Base-by-base conservation (phyloP, 306 rosid species). In the Castanea mollissima region DNA sequence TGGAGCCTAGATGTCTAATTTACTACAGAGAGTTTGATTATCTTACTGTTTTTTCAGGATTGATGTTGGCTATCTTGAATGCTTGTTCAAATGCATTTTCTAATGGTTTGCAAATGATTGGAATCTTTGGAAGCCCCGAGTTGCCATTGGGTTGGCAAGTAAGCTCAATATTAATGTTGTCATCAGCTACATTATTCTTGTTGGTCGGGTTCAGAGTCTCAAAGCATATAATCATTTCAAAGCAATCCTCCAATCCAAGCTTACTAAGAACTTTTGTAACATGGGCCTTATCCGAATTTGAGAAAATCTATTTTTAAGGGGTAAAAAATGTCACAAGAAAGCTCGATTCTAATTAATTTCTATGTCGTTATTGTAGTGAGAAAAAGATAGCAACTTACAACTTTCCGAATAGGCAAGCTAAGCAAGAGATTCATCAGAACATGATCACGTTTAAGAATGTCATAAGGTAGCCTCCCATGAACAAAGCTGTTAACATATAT, bases 161-260 rank as follows among this genome's bases (percentile, higher is more conserved):
- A 74, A 73, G 64, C 77, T 84, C 80, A 19, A 15, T 54, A 49
- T 49, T 49, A 41, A 84, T 70, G 59, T 92, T 55, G 69, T 51
- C 82, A 80, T 71, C 75, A 62, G 79, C 54, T 13, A 69, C 58
- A 34, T 63, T 62, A 49, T 6, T 56, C 14, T 20, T 8, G 35
- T 74, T 75, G 72, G 70, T 59, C 69, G 89, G 79, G 86, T 94
- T 94, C 82, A 94, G 82, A 78, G 93, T 92, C 85, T 94, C 99
- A 76, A 94, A 94, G 91, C 87, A 80, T 79, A 94, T 84, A 60
- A 91, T 58, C 31, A 65, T 63, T 85, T 94, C 97, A 76, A 94
- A 94, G 84, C 99, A 94, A 76, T 90, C 97, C 73, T 90, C 97
- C 76, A 94, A 68, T 74, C 99, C 99, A 69, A 94, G 99, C 80